Evolutionary conservation across 345 rosid species (phyloP).

Genomic region (Lenwebbia sp.): DNA sequence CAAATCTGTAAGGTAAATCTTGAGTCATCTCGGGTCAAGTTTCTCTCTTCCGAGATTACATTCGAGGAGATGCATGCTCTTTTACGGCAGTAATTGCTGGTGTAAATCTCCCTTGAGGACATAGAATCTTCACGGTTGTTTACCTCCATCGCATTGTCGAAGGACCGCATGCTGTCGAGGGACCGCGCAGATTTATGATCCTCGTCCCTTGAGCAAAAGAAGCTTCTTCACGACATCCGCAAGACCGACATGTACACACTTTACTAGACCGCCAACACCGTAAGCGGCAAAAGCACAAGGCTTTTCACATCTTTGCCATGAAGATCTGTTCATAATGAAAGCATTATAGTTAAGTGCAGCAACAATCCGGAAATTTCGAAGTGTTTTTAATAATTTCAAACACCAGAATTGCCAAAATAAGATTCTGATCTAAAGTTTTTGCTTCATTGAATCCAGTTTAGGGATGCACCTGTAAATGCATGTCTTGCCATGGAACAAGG

Average conservation of each 20-base stretch:
- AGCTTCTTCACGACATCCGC: too few species aligned
- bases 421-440: background rate
- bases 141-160: background rate
- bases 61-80: background rate
- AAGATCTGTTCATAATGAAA: background rate
- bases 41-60: background rate
- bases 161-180: too few species aligned
- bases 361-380: background rate
- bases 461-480: background rate
- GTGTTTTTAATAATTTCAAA: background rate
- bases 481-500: background rate
- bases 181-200: too few species aligned
- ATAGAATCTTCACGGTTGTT: background rate
- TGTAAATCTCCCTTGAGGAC: background rate
- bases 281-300: too few species aligned
- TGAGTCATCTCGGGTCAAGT: background rate
- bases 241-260: too few species aligned
- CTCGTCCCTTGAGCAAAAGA: too few species aligned
- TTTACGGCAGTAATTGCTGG: background rate
- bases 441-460: background rate
- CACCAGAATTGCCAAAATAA: background rate
- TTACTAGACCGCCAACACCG: too few species aligned
- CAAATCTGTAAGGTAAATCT: conserved; percentile 8
- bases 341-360: background rate
- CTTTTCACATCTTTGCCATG: background rate